A percentile compares a stretch with the other conserved stretches of the same genome.
Evolutionary conservation across 169 alveolate species (phyloP).

Genomic region (Amoebophrya sp.): DNA sequence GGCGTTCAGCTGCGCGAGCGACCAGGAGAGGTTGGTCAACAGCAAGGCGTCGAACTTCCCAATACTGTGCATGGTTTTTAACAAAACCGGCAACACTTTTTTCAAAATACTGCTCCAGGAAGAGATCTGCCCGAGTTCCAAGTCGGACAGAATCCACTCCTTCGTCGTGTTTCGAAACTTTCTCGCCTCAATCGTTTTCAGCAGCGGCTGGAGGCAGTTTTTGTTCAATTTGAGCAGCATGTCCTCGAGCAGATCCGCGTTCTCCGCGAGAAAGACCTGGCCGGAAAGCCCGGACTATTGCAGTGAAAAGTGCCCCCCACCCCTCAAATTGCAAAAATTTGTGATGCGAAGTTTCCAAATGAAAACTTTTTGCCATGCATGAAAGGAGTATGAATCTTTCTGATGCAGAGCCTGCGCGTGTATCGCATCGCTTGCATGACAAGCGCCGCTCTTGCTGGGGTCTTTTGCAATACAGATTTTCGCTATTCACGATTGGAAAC

Average conservation of each 20-base stretch:
- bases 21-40: not conserved
- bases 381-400: too few relatives aligned
- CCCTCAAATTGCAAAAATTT: too few relatives aligned
- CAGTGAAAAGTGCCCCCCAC: too few relatives aligned
- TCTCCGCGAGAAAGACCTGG: not conserved
- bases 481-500: too few relatives aligned
- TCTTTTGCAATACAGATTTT: too few relatives aligned
- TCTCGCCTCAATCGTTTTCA: not conserved
- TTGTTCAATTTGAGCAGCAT: not conserved
- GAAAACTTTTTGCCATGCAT: too few relatives aligned
- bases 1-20: not conserved
- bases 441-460: too few relatives aligned
- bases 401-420: too few relatives aligned
- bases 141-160: not conserved
- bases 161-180: not conserved
- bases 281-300: not conserved
- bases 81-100: not conserved
- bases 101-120: not conserved
- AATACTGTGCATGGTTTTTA: not conserved
- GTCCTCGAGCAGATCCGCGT: not conserved
- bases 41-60: not conserved
- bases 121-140: not conserved
- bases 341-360: too few relatives aligned
- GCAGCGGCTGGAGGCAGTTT: not conserved
- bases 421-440: too few relatives aligned